Conservation (phyloP, 2,329 filamentous ascomycete species). For the Aspergillus sp. region DNA sequence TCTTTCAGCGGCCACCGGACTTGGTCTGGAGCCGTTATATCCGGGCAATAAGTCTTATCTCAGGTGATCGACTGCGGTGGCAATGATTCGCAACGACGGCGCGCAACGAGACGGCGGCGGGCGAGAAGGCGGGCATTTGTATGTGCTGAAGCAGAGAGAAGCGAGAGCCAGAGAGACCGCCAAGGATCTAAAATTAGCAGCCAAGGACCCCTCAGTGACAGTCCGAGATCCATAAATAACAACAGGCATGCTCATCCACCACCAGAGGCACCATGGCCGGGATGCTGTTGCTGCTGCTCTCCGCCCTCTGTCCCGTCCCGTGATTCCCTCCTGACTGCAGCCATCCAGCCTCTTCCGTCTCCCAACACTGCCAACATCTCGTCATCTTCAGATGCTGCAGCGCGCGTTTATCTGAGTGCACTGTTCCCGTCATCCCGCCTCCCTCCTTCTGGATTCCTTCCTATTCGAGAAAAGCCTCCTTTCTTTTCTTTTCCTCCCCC, state of each 20-base stretch:
- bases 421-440: neutral
- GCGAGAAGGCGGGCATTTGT: neutral
- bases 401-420: constrained; percentile 5
- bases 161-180: neutral
- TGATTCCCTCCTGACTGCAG: neutral
- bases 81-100: neutral
- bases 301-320: constrained; percentile 6
- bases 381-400: constrained; percentile 9
- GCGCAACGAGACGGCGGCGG: neutral
- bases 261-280: neutral
- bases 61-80: neutral
- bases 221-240: constrained; percentile 8
- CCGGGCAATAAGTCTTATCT: neutral
- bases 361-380: neutral
- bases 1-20: neutral
- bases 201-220: neutral
- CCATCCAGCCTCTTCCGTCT: neutral
- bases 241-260: neutral
- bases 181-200: constrained; percentile 7
- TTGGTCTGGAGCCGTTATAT: neutral
- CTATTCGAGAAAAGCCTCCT: constrained; percentile 8
- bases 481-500: constrained; percentile 5
- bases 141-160: neutral
- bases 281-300: neutral
- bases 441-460: constrained; percentile 3